Evolutionary conservation across 805 yeast genomes (phyloP), one percentile per base, ranked within the genome.

Genomic region (Candida tammaniensis): DNA sequence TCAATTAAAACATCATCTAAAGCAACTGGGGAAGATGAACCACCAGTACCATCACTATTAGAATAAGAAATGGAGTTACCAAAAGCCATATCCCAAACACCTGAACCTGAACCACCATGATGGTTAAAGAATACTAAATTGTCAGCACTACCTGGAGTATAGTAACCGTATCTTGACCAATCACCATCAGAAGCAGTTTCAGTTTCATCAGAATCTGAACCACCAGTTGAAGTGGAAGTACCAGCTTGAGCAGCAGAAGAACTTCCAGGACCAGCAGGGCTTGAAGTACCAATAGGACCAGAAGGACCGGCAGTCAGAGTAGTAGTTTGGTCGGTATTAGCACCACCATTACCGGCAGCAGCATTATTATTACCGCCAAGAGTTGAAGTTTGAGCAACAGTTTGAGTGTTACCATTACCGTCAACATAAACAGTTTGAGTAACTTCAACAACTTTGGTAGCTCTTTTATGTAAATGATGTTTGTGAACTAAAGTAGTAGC

Each of bases 31-130:
- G 78, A 64, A 3, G 83, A 61, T 11, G 96, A 81, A 47, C 82
- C 84, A 35, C 80, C 75, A 22, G 74, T 66, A 65, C 91, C 95
- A 58, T 89, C 87, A 7, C 85, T 49, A 53, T 78, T 86, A 51
- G 83, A 78, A 65, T 75, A 93, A 5, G 96, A 86, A 40, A 93
- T 71, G 21, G 98, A 89, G 79, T 84, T 84, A 66, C 98, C 98
- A 64, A 86, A 88, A 55, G 82, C 70, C 21, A 79, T 52, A 22
- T 89, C 84, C 86, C 91, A 91, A 23, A 75, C 76, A 68, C 98
- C 98, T 10, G 96, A 86, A 34, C 86, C 88, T 27, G 80, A 68
- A 48, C 94, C 95, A 64, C 98, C 98, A 54, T 69, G 67, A 63
- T 84, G 76, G 81, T 91, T 91, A 68, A 89, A 68, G 78, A 93